Conservation (phyloP, 352 stramenopile genomes). For the Globisporangium okanoganense region DNA sequence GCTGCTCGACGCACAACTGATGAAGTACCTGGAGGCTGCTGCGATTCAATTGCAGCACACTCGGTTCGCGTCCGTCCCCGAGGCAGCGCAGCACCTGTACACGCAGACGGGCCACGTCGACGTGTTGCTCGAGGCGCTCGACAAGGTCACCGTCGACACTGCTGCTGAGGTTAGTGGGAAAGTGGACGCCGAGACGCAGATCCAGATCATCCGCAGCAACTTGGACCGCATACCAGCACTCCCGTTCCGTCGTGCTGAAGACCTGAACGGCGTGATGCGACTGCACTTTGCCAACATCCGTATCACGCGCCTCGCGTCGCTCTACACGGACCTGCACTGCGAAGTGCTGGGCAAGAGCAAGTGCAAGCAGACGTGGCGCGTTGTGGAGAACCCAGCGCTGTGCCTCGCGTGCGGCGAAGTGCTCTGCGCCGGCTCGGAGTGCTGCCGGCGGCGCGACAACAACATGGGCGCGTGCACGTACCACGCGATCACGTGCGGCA, state of each 20-base stretch:
- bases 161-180: background rate
- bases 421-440: conserved; percentile 79
- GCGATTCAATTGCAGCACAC: conserved; percentile 44
- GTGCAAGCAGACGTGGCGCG: conserved; percentile 67
- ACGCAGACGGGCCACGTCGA: conserved; percentile 50
- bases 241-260: conserved; percentile 44
- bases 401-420: conserved; percentile 75
- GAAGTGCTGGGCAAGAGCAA: conserved; percentile 66
- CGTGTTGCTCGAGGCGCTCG: conserved; percentile 35
- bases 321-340: conserved; percentile 79
- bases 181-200: conserved; percentile 12
- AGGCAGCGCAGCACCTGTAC: conserved; percentile 49
- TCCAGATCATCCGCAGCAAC: conserved; percentile 39
- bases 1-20: conserved; percentile 37
- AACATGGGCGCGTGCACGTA: conserved; percentile 71
- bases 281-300: conserved; percentile 68
- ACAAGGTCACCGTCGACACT: conserved; percentile 17
- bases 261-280: conserved; percentile 23
- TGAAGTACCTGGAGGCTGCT: conserved; percentile 53
- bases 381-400: conserved; percentile 76
- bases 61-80: conserved; percentile 40
- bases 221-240: conserved; percentile 46
- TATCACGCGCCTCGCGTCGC: conserved; percentile 52
- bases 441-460: conserved; percentile 62
- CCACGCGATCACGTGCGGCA: conserved; percentile 69